Evolutionary conservation across 306 rosid species (phyloP).

Genomic region (Urtica urens): DNA sequence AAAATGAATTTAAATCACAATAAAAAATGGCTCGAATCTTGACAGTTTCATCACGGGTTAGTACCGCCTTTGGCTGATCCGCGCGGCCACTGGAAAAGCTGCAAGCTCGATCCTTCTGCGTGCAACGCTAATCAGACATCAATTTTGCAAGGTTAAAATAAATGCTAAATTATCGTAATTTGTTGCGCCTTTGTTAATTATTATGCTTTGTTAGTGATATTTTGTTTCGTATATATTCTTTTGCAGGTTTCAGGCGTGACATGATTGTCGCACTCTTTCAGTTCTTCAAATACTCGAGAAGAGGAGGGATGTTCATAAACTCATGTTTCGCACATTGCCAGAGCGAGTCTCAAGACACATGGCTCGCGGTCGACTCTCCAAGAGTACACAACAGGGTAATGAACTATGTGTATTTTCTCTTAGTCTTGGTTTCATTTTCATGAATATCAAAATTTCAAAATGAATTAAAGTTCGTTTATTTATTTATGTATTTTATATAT

Average conservation of each 20-base stretch:
- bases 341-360: conserved; percentile 84
- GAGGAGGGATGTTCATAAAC: conserved; percentile 77
- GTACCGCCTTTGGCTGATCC: conserved; percentile 80
- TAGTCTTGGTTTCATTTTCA: not conserved
- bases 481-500: not conserved
- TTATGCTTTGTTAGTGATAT: not conserved
- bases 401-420: not conserved
- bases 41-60: conserved; percentile 60
- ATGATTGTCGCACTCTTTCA: conserved; percentile 49
- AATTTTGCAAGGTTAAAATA: conserved; percentile 57
- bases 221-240: not conserved
- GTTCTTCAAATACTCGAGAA: conserved; percentile 35
- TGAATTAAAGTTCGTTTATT: not conserved
- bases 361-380: conserved; percentile 72
- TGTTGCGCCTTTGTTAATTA: not conserved
- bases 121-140: conserved; percentile 45
- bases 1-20: not conserved
- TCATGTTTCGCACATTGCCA: conserved; percentile 99
- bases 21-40: not conserved
- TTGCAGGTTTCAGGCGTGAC: conserved; percentile 49
- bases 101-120: conserved; percentile 53
- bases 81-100: conserved; percentile 62
- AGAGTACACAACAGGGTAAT: conserved; percentile 58
- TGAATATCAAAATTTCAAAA: not conserved
- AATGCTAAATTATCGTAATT: not conserved